phyloP scores from a whole-genome alignment of 345 rosid species.

The Cardamine resedifolia region DNA sequence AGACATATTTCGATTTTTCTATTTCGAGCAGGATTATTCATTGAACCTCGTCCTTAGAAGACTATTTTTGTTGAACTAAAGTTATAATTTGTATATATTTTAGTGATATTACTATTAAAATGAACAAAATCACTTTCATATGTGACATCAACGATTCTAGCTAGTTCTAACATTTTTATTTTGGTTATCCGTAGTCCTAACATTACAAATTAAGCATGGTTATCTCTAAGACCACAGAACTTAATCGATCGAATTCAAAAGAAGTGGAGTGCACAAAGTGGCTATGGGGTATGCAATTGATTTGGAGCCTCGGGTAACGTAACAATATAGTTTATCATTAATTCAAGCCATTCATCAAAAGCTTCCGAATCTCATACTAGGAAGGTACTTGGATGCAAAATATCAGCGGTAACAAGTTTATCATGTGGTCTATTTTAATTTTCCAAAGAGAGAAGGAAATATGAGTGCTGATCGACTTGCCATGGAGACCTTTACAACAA shows the following conservation, averaged over 20 bases:
- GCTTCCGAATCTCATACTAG: not conserved
- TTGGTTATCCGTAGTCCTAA: not conserved
- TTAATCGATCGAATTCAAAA: not conserved
- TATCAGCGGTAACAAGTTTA: too few species aligned
- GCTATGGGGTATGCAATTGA: too few species aligned
- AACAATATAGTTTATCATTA: not conserved
- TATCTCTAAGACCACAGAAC: not conserved
- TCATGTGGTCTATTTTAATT: too few species aligned
- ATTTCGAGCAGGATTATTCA: not conserved
- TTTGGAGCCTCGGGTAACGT: too few species aligned
- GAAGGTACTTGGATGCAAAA: too few species aligned
- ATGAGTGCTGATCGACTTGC: too few species aligned
- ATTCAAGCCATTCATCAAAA: not conserved
- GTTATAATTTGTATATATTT: constrained; percentile 21
- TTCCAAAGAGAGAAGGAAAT: too few species aligned
- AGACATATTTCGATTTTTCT: not conserved
- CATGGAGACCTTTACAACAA: too few species aligned
- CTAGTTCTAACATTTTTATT: too few species aligned
- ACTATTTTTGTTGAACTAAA: not conserved
- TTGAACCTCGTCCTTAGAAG: not conserved
- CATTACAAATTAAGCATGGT: not conserved
- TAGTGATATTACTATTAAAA: constrained; percentile 6
- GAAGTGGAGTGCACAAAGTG: too few species aligned
- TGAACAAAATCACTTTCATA: not conserved
- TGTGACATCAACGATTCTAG: too few species aligned